Conservation (phyloP, 345 rosid species). For the Citrus cavaleriei region DNA sequence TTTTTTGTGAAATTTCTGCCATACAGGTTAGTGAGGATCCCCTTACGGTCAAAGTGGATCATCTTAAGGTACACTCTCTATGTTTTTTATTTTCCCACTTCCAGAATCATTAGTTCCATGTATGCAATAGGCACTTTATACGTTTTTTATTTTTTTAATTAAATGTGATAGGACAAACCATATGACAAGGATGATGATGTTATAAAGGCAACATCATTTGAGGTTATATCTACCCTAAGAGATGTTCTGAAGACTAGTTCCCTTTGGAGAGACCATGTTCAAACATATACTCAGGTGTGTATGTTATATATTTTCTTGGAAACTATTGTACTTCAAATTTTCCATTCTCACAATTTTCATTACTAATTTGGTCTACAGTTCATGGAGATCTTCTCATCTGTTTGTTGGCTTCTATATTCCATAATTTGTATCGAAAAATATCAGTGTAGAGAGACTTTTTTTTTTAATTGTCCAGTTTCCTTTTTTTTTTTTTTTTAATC, state of each 20-base stretch:
- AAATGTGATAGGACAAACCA: constrained; percentile 64
- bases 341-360: background rate
- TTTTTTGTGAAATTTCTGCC: background rate
- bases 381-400: background rate
- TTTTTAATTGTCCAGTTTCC: background rate
- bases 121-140: background rate
- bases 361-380: background rate
- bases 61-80: constrained; percentile 59
- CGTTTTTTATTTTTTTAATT: background rate
- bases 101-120: background rate
- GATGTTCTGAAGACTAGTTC: constrained; percentile 89
- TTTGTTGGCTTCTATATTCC: background rate
- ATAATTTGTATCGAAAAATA: background rate
- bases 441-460: background rate
- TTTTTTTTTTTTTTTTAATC: too few relatives aligned
- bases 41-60: constrained; percentile 95
- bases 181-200: constrained; percentile 95
- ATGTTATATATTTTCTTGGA: constrained; percentile 15
- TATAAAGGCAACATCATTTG: constrained; percentile 87
- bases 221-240: constrained; percentile 91
- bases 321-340: background rate
- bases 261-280: constrained; percentile 96
- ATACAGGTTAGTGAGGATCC: constrained; percentile 85
- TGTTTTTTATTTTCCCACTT: background rate
- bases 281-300: constrained; percentile 78